Evolutionary conservation across 805 yeast species (phyloP).

Genomic region (Alloascoidea africana): DNA sequence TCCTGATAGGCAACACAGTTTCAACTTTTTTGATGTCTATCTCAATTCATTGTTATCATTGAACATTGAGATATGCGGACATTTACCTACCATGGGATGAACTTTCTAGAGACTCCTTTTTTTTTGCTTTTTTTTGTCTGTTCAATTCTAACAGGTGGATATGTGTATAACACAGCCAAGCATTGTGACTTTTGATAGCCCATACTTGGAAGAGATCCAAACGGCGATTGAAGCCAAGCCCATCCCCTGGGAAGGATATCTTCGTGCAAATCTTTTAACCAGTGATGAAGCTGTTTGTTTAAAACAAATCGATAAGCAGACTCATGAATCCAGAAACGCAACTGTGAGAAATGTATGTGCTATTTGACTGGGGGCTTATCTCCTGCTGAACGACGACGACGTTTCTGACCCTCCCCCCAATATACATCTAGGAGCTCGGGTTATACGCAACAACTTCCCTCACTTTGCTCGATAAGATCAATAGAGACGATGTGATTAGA

Average conservation of each 20-base stretch:
- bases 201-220: slow-evolving; percentile 47
- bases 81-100: too few relatives aligned
- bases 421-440: slow-evolving; percentile 24
- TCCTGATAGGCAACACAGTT: too few relatives aligned
- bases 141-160: too few relatives aligned
- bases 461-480: slow-evolving; percentile 33
- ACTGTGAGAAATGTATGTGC: slow-evolving; percentile 14
- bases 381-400: slow-evolving; percentile 11
- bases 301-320: slow-evolving; percentile 35
- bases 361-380: slow-evolving; percentile 11
- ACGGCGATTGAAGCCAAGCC: slow-evolving; percentile 62
- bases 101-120: too few relatives aligned
- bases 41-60: too few relatives aligned
- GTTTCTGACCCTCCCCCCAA: slow-evolving; percentile 13
- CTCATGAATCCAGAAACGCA: slow-evolving; percentile 16
- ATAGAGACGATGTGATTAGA: slow-evolving; percentile 51
- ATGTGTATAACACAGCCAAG: not conserved
- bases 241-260: slow-evolving; percentile 86
- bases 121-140: too few relatives aligned
- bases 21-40: too few relatives aligned
- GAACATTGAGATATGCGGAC: too few relatives aligned
- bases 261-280: slow-evolving; percentile 53
- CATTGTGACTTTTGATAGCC: slow-evolving; percentile 39
- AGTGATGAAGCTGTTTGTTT: slow-evolving; percentile 52
- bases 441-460: slow-evolving; percentile 39